Conservation (phyloP, 1,139 yeast species). For the Geotrichum klebahnii region DNA sequence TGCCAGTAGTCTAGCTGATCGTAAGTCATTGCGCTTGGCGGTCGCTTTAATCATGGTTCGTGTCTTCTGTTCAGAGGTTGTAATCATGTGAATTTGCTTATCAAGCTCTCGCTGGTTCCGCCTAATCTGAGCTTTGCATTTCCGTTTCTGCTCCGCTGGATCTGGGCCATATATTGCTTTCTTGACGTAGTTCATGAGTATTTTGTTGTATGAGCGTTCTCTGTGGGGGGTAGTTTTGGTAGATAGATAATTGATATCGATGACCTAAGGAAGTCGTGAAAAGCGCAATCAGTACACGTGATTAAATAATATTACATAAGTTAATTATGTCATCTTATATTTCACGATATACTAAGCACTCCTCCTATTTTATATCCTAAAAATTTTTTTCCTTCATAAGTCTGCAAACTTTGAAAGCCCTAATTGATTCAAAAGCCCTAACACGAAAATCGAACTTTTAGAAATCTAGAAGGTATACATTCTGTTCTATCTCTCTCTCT, state of each 20-base stretch:
- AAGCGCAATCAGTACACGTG: too few species aligned
- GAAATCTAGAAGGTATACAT: background rate
- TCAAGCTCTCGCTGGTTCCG: constrained; percentile 83
- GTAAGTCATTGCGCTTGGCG: constrained; percentile 71
- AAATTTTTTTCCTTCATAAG: background rate
- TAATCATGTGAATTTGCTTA: constrained; percentile 59
- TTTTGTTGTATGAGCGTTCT: too few species aligned
- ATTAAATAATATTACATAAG: too few species aligned
- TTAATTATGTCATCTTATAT: too few species aligned
- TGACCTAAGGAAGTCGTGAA: too few species aligned
- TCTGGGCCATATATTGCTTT: constrained; percentile 93
- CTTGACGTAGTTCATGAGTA: constrained; percentile 48
- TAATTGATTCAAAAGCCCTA: constrained; percentile 9
- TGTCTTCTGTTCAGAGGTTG: constrained; percentile 57
- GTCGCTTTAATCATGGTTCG: constrained; percentile 67
- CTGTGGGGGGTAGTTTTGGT: background rate
- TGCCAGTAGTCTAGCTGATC: constrained; percentile 75
- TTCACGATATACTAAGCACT: too few species aligned
- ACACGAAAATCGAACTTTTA: background rate
- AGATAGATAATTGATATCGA: background rate
- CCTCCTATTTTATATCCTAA: background rate
- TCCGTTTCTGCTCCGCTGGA: constrained; percentile 89
- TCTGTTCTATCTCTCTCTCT: background rate
- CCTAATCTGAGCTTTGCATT: constrained; percentile 74
- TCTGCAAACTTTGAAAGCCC: constrained; percentile 2